Percentiles rank a stretch among this genome's conserved stretches.
Evolutionary conservation across 371 early-diverging fungal species (phyloP).

Genomic region (Encephalitozoon intestinalis): DNA sequence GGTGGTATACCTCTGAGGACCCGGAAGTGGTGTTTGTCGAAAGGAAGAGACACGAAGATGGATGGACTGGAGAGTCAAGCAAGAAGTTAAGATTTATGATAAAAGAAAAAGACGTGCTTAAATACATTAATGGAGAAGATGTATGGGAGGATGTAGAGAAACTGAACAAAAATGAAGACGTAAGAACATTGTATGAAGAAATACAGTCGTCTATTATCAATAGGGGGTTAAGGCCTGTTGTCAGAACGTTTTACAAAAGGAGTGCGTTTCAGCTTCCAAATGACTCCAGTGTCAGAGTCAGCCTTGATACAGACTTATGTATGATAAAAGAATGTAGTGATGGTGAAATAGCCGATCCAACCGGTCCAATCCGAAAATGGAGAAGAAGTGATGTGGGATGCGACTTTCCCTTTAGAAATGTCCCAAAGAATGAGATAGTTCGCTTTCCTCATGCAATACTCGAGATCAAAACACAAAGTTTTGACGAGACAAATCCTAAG

Average conservation of each 20-base stretch:
- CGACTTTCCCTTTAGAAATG: conserved; percentile 78
- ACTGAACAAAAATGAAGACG: conserved; percentile 68
- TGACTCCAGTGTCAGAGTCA: conserved; percentile 89
- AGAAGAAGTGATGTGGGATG: conserved; percentile 75
- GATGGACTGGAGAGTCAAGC: conserved; percentile 79
- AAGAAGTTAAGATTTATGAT: conserved; percentile 84
- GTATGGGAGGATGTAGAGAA: conserved; percentile 67
- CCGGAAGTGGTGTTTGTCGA: conserved; percentile 80
- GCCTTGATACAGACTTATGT: conserved; percentile 86
- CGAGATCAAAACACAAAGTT: conserved; percentile 84
- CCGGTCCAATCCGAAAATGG: conserved; percentile 63
- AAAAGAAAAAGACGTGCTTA: conserved; percentile 80
- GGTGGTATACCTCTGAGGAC: conserved; percentile 72
- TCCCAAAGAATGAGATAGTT: conserved; percentile 68
- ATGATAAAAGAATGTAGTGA: conserved; percentile 83
- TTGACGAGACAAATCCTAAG: conserved; percentile 74
- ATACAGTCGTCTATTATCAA: conserved; percentile 70
- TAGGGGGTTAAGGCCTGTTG: conserved; percentile 72
- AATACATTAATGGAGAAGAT: conserved; percentile 70
- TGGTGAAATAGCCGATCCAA: conserved; percentile 61
- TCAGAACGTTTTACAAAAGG: conserved; percentile 89
- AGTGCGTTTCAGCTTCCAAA: conserved; percentile 97
- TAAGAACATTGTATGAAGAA: conserved; percentile 68
- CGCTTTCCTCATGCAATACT: conserved; percentile 90
- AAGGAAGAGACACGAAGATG: conserved; percentile 88